Conservation (phyloP, 2,329 filamentous ascomycete species). For the Penicillium sp. region DNA sequence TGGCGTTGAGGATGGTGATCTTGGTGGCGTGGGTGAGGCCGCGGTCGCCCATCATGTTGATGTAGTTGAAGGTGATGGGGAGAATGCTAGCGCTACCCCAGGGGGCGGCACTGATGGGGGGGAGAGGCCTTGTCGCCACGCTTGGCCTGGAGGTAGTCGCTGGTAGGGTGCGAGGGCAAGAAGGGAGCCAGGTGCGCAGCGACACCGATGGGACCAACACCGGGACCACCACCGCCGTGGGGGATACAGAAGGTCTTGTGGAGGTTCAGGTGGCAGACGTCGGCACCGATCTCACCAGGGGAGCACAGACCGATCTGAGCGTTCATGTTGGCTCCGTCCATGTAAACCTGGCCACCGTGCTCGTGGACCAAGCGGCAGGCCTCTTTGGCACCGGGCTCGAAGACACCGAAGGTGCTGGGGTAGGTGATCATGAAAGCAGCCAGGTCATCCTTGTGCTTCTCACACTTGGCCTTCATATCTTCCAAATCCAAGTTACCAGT, state of each 20-base stretch:
- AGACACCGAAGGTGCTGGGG: constrained; percentile 91
- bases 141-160: constrained; percentile 48
- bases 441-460: constrained; percentile 81
- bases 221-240: constrained; percentile 90
- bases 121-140: constrained; percentile 57
- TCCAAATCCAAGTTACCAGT: constrained; percentile 88
- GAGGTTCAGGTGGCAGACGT: constrained; percentile 94
- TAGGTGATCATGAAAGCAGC: constrained; percentile 97
- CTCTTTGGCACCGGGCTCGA: constrained; percentile 84
- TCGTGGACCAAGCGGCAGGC: constrained; percentile 83
- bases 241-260: constrained; percentile 99
- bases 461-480: constrained; percentile 84
- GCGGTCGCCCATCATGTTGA: constrained; percentile 83
- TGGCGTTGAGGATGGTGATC: constrained; percentile 91
- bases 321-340: constrained; percentile 99
- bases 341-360: constrained; percentile 91
- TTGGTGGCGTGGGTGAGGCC: constrained; percentile 88
- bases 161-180: constrained; percentile 70
- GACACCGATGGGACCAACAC: constrained; percentile 91
- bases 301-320: constrained; percentile 95
- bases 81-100: constrained; percentile 90
- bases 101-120: constrained; percentile 71
- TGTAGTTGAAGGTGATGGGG: constrained; percentile 93
- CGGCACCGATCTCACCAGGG: constrained; percentile 90
- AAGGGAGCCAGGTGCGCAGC: constrained; percentile 75